Base-by-base conservation (phyloP, 306 rosid species). In the Vigna nakashimae region DNA sequence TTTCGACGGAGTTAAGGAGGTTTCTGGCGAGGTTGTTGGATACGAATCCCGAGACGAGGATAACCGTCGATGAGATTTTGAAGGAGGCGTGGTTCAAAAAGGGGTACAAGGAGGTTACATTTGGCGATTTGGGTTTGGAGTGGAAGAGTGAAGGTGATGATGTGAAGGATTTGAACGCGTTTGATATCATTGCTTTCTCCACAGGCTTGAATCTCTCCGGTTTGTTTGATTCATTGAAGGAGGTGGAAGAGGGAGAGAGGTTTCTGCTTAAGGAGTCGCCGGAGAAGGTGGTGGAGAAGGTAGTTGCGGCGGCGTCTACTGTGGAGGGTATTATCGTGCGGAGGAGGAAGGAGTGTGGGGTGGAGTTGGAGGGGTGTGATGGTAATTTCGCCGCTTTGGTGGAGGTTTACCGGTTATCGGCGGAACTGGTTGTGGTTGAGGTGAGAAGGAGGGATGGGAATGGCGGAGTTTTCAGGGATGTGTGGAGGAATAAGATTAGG, bases 111-210 rank as follows among this genome's bases (percentile, higher is more conserved):
- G 89, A 85, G 20, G 56, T 84, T 3, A 81, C 70, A 48, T 79
- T 81, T 65, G 1, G 80, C 3, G 82, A 82, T 46, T 62, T 73
- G 4, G 80, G 57, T 13, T 45, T 24, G 60, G 51, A 50, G 16
- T 51, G 45, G 28, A 51, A 20, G 16, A 72, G 48, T 5, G 87
- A 65, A 1, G 86, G 77, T 3, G 81, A 84, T 1, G 57, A 42
- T 67, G n/a, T 84, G 2, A 74, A 10, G 60, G 79, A 82, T 26
- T 22, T 92, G 84, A 92, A 90, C 17, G 95, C 95, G 3, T 92
- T 92, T 46, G 95, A 92, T 74, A 69, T 92, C 4, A 90, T 90
- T 0, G 86, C 93, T 0, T 86, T 86, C 77, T 90, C 96, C 3
- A 74, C 86, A 0, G 93, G 97, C 1, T 78, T 92, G 87, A 77